phyloP scores from a whole-genome alignment of 2,329 filamentous ascomycete species.

The Berkeleyomyces rouxiae region DNA sequence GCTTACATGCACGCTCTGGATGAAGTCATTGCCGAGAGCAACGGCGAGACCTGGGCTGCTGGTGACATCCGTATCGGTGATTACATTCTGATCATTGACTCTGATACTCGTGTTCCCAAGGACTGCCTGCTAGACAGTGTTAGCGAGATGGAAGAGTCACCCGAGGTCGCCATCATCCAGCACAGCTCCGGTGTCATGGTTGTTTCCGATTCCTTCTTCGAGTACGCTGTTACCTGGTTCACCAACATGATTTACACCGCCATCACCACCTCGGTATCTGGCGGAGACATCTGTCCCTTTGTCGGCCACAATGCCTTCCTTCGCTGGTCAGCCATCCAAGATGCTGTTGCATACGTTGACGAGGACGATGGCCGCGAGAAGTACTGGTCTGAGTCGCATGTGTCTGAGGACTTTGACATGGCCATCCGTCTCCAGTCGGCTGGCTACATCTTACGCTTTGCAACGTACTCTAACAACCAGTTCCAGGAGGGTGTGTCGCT shows the following conservation, averaged over 20 bases:
- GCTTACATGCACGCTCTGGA: constrained; percentile 50
- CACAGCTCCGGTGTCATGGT: constrained; percentile 64
- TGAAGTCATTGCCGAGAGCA: constrained; percentile 48
- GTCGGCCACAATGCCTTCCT: constrained; percentile 65
- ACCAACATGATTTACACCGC: constrained; percentile 63
- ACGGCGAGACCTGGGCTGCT: constrained; percentile 61
- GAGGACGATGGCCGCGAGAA: constrained; percentile 59
- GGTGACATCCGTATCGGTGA: constrained; percentile 76
- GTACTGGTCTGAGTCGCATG: constrained; percentile 67
- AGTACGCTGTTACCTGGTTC: constrained; percentile 60
- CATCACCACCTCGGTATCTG: constrained; percentile 54
- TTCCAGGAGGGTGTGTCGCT: constrained; percentile 74
- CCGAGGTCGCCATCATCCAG: constrained; percentile 55
- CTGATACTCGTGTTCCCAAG: constrained; percentile 59
- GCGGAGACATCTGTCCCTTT: constrained; percentile 57
- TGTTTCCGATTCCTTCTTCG: constrained; percentile 54
- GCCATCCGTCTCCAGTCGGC: constrained; percentile 56
- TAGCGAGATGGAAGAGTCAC: constrained; percentile 52
- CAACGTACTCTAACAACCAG: constrained; percentile 55
- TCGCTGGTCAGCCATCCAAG: constrained; percentile 38
- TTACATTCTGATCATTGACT: constrained; percentile 57
- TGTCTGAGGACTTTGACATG: constrained; percentile 73
- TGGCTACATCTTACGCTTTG: constrained; percentile 57
- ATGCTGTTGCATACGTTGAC: constrained; percentile 26
- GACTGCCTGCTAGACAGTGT: constrained; percentile 58